Base-by-base conservation (phyloP, 2,329 filamentous ascomycete genomes). In the Verticillium isaacii region DNA sequence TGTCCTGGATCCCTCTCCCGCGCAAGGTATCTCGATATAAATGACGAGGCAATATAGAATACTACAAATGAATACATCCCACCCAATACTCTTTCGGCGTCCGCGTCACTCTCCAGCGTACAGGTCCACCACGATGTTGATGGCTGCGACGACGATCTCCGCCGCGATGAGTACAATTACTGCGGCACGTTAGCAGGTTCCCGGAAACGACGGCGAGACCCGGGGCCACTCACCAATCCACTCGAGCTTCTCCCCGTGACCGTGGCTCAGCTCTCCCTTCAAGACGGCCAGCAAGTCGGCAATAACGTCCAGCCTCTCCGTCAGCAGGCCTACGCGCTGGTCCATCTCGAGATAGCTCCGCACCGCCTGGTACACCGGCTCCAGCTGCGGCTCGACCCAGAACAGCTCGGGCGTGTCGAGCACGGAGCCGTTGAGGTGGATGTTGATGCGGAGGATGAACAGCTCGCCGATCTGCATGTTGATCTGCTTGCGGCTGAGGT, bases 401-500 rank as follows among this genome's bases (percentile, higher is more conserved):
- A 99, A 98, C 52, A 99, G 84, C 77, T 99, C 95, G 0, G 95
- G 95, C 11, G 93, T 96, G 74, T 99, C 95, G 45, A 99, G 88
- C 6, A 99, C 93, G 34, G 92, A 96, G 37, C 95, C 95, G 75
- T 98, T 97, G 58, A 99, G 84, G 77, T 99, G 96, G 71, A 99
- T 98, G 75, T 95, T 97, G 79, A 99, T 98, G 63, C 95, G 88
- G 36, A 99, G 81, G 72, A 99, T 98, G 76, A 99, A 99, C 60
- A 99, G 86, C 78, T 99, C 93, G 73, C 95, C 95, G 64, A 99
- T 97, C 77, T 98, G 93, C 93, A 98, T 98, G 81, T 98, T 98
- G 81, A 99, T 97, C 74, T 98, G 88, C 63, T 88, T 87, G 54
- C 94, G 88, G 62, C 89, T 92, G 62, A 99, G 86, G 61, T 91